Base-by-base conservation (phyloP, 495 filamentous ascomycete species). In the Penicillium samsonianum region DNA sequence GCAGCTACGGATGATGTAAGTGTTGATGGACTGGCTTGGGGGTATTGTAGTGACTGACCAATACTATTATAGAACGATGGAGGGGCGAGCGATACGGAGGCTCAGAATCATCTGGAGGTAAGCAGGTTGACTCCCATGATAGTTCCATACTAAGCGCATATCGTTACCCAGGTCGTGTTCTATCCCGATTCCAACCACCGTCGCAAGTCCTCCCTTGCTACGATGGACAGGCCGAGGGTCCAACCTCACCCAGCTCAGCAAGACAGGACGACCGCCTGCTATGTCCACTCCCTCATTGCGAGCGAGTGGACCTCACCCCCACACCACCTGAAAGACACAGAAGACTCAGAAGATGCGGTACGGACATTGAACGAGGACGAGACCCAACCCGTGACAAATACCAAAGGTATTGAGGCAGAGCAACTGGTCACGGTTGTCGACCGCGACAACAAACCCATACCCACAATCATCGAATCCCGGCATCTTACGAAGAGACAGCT, bases 401-500 rank as follows among this genome's bases (percentile, higher is more conserved):
- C 52, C 8, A 58, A 60, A 37, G 44, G 42, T 4, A 37, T 45
- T 38, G 57, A 64, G 14, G 54, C 67, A n/a, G 62, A 67, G 28
- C 48, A 62, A 4, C 49, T 55, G 42, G 65, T 63, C 17, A 59
- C 59, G 10, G 50, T 57, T 54, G 58, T 58, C 35, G 63, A 65
- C 19, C 59, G 64, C 45, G 69, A 71, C 28, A 60, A 51, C 23
- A 67, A 65, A n/a, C 53, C 61, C 1, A 56, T 70, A 12, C 64
- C 71, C 19, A 64, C 65, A 7, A 66, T 75, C 30, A 68, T 77
- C 25, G 77, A 85, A 53, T 87, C 85, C 23, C 69, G 86, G 14
- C 82, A 94, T 31, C 78, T 98, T 60, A 97, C 92, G 2, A 98
- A 98, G 73, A 88, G 86, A 57, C 90, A 98, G 70, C 78, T 98